These are phyloP conservation scores for Backusella circina DNA, from an alignment of 192 early-diverging fungal genomes.

Conservation along the genomic window DNA sequence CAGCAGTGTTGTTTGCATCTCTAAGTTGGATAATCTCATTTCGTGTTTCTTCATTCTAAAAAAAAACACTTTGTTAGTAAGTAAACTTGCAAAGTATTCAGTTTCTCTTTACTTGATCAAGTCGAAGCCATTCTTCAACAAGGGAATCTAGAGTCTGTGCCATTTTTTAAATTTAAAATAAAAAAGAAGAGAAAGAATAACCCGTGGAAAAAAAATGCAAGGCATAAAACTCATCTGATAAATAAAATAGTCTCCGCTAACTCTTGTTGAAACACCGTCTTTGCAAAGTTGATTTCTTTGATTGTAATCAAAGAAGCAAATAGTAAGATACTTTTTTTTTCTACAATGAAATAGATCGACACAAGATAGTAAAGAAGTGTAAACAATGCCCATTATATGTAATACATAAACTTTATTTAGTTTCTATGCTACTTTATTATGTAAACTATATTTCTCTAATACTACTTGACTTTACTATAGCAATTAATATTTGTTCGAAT, in stretches of 20 bases:
- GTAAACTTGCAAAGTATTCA: not conserved
- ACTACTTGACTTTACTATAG: no score
- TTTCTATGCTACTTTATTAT: no score
- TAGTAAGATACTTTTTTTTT: not conserved
- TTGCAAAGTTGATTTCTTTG: not conserved
- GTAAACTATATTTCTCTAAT: no score
- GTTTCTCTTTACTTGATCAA: constrained; percentile 43
- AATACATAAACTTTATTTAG: no score
- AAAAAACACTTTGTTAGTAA: not conserved
- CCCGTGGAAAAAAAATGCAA: not conserved
- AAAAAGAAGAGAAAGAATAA: not conserved
- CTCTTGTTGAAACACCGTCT: not conserved
- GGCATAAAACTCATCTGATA: not conserved
- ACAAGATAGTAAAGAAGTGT: no score
- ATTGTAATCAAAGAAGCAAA: not conserved
- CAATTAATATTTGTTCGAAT: not conserved
- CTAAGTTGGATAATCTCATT: constrained; percentile 52
- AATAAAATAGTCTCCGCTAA: not conserved
- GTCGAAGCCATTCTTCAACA: constrained; percentile 52
- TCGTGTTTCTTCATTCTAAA: constrained; percentile 59
- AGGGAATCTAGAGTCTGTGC: constrained; percentile 20
- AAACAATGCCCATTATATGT: no score
- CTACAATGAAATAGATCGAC: not conserved
- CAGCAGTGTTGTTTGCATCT: constrained; percentile 40
- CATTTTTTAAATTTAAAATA: not conserved